A percentile compares a stretch with the other conserved stretches of the same genome.
Conservation (phyloP, 2,329 filamentous ascomycete species). For the Calonectria pseudoreteaudii region DNA sequence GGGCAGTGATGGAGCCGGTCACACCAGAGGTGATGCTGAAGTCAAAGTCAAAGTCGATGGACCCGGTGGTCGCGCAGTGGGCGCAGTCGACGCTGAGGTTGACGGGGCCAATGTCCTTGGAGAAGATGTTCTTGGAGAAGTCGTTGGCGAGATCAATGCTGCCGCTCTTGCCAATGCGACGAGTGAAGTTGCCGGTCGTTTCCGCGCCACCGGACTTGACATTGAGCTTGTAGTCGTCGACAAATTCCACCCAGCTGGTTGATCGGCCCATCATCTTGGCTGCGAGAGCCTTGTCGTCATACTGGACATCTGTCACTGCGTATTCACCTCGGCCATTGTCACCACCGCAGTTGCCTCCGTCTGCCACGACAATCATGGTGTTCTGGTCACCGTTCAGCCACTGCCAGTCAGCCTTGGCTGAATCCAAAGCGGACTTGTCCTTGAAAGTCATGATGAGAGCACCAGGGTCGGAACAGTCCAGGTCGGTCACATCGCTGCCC, state of each 20-base stretch:
- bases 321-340: neutral
- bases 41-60: slow-evolving; percentile 11
- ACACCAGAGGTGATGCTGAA: neutral
- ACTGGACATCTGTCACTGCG: neutral
- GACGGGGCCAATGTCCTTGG: neutral
- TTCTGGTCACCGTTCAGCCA: neutral
- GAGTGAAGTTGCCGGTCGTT: neutral
- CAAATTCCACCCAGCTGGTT: neutral
- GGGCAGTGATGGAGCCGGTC: neutral
- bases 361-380: neutral
- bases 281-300: neutral
- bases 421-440: neutral
- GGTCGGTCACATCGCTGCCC: neutral
- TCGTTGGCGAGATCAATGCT: slow-evolving; percentile 8
- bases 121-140: slow-evolving; percentile 8
- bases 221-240: neutral
- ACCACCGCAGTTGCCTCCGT: neutral
- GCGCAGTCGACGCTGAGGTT: slow-evolving; percentile 10
- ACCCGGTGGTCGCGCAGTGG: slow-evolving; percentile 9
- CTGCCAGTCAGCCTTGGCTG: neutral
- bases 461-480: neutral
- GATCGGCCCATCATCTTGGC: neutral
- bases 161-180: slow-evolving; percentile 3
- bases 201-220: neutral
- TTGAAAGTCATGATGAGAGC: neutral